Base-by-base conservation (phyloP, 805 yeast genomes). In the Pichia gijzeniarum region DNA sequence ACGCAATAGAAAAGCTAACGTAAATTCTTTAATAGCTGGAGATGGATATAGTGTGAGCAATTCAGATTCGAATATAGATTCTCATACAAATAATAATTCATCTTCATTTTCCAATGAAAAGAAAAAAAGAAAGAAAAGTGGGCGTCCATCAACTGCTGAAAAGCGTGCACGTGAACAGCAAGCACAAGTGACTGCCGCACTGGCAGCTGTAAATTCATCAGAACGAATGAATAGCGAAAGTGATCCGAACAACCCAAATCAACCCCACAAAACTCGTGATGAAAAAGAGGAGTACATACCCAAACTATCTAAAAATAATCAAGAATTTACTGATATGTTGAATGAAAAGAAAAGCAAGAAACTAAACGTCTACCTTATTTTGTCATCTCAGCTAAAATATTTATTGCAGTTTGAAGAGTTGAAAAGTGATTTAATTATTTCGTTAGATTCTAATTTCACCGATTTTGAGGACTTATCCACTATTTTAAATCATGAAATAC, bases 321-420 rank as follows among this genome's bases (percentile, higher is more conserved):
- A 61, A 14, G 43, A 53, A 17, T 52, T 48, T 34, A 43, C 45
- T 20, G 52, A 53, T 35, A 19, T 52, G 21, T 37, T 53, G 31
- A 43, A 51, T 19, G 58, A 55, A 42, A 50, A 44, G 21, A 45
- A 45, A 20, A 38, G 49, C 40, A 51, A 55, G 36, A 57, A 52
- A 21, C 50, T 63, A 21, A 57, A 54, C 53, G 51, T 74, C 13
- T 73, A 71, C 56, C 55, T 76, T 44, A 69, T 76, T 16, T 62
- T 76, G 12, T 63, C 77, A 2, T 71, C 71, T 27, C 79, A 73
- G 53, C 51, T 74, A 34, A 62, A 62, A 18, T 63, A 62, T 58
- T 43, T 60, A 53, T 19, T 60, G 59, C 54, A 57, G 31, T 57
- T 62, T 41, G 65, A 63, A 21, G 65, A 60, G 20, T 61, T 64